These are phyloP conservation scores for Hyphopichia wangnamkhiaoensis DNA, from an alignment of 1,139 yeast species.

Conservation along the genomic window DNA sequence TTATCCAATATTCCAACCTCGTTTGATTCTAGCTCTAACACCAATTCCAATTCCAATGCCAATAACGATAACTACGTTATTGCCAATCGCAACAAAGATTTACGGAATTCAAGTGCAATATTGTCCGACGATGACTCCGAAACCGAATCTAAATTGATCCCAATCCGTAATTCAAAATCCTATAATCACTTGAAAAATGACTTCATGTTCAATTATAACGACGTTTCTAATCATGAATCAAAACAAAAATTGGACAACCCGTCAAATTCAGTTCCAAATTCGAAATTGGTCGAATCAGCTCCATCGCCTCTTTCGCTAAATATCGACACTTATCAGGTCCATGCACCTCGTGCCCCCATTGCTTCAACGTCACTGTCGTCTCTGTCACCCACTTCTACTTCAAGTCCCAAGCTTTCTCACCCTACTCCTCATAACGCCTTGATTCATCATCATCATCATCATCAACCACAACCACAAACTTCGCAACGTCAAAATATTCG, in stretches of 20 bases:
- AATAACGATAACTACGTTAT: slow-evolving; percentile 2
- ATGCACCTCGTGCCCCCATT: background rate
- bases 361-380: background rate
- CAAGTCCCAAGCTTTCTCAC: background rate
- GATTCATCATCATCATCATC: slow-evolving; percentile 6
- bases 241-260: background rate
- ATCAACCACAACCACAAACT: too few relatives aligned
- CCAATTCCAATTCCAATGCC: slow-evolving; percentile 3
- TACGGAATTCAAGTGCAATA: slow-evolving; percentile 19
- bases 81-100: slow-evolving; percentile 1
- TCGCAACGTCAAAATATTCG: too few relatives aligned
- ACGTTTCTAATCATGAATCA: too few relatives aligned
- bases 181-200: slow-evolving; percentile 22
- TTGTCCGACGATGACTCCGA: slow-evolving; percentile 41
- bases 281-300: background rate
- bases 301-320: slow-evolving; percentile 2
- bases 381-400: background rate
- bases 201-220: slow-evolving; percentile 34
- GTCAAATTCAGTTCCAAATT: background rate
- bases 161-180: background rate
- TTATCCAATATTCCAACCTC: too few relatives aligned
- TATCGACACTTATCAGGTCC: background rate
- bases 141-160: slow-evolving; percentile 16
- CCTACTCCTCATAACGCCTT: background rate
- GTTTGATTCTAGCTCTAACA: too few relatives aligned